phyloP scores from a whole-genome alignment of 495 filamentous ascomycete genomes.

The Lophiotrema nucula region DNA sequence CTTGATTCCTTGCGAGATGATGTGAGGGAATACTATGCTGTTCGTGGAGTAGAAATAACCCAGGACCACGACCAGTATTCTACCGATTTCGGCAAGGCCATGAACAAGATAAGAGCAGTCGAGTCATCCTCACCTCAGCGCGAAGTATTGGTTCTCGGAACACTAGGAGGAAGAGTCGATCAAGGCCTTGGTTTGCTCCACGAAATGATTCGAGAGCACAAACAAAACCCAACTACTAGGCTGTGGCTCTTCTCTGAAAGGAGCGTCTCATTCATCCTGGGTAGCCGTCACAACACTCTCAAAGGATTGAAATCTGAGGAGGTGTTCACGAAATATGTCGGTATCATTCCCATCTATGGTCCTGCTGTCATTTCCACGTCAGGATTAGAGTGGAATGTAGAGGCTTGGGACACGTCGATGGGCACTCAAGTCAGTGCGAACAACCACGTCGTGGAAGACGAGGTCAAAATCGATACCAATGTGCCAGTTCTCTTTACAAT shows the following conservation, averaged over 20 bases:
- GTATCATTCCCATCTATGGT: conserved; percentile 78
- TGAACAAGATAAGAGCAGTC: conserved; percentile 56
- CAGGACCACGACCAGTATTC: conserved; percentile 74
- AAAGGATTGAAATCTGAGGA: conserved; percentile 50
- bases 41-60: conserved; percentile 54
- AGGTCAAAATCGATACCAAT: conserved; percentile 60
- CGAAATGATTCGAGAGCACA: conserved; percentile 55
- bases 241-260: conserved; percentile 67
- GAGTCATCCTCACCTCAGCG: conserved; percentile 1
- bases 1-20: conserved; percentile 73
- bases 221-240: conserved; percentile 31
- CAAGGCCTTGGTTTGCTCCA: conserved; percentile 87
- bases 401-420: conserved; percentile 75
- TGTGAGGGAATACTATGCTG: conserved; percentile 59
- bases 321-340: conserved; percentile 65
- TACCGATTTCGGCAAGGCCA: conserved; percentile 77
- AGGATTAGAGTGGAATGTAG: conserved; percentile 88
- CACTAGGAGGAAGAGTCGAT: conserved; percentile 85
- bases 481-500: conserved; percentile 82
- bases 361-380: conserved; percentile 69
- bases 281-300: conserved; percentile 65
- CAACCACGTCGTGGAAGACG: conserved; percentile 67
- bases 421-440: conserved; percentile 88
- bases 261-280: conserved; percentile 77
- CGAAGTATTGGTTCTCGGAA: conserved; percentile 70